Conservation (phyloP, 768 basidiomycete genomes). For the Phlebiopsis flavidoalba region DNA sequence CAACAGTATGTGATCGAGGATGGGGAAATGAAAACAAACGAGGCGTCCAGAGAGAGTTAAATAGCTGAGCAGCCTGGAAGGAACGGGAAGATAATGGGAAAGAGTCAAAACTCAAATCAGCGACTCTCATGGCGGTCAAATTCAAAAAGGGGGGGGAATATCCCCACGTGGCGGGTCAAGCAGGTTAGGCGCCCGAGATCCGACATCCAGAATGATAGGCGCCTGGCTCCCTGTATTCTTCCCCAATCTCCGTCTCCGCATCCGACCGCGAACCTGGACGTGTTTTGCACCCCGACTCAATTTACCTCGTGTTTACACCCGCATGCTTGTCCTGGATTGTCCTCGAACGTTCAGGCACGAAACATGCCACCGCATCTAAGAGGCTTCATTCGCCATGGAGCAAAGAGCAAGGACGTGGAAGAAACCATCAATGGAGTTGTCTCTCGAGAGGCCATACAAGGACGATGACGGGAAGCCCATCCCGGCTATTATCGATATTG, state of each 20-base stretch:
- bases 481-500: slow-evolving; percentile 64
- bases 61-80: background rate
- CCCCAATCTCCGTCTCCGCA: too few species aligned
- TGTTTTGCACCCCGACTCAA: too few species aligned
- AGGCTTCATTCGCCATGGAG: slow-evolving; percentile 6
- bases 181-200: background rate
- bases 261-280: too few species aligned
- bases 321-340: too few species aligned
- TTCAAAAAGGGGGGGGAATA: slow-evolving; percentile 1
- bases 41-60: background rate
- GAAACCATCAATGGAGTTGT: slow-evolving; percentile 47
- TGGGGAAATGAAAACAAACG: background rate
- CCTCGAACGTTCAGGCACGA: too few species aligned
- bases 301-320: too few species aligned
- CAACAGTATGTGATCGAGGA: too few species aligned
- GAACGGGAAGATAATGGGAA: slow-evolving; percentile 2
- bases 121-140: slow-evolving; percentile 6
- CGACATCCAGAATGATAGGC: background rate
- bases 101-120: slow-evolving; percentile 1
- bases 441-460: slow-evolving; percentile 78
- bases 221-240: too few species aligned
- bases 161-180: background rate
- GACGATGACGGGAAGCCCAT: slow-evolving; percentile 66
- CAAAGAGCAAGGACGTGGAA: slow-evolving; percentile 45
- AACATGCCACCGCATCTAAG: too few species aligned